Conservation (phyloP, 805 yeast species). For the Ogataea populi-albae region DNA sequence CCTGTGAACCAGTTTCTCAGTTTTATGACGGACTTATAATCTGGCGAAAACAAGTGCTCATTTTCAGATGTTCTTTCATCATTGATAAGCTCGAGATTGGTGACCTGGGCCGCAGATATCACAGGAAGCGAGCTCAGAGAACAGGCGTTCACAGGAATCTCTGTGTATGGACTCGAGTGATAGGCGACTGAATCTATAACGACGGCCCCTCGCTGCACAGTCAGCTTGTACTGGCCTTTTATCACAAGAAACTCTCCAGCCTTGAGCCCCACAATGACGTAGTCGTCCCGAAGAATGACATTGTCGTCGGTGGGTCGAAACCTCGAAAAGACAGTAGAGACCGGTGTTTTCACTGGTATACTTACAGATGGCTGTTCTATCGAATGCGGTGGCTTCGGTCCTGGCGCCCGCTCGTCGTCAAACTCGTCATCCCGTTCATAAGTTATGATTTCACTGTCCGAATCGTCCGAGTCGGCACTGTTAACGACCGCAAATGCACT, state of each 20-base stretch:
- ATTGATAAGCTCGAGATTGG: conserved; percentile 28
- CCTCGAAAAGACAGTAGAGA: conserved; percentile 28
- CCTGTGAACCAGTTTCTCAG: conserved; percentile 41
- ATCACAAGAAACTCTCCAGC: conserved; percentile 41
- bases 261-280: conserved; percentile 42
- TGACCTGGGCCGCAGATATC: conserved; percentile 40
- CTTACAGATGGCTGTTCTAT: conserved; percentile 1
- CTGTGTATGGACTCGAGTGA: conserved; percentile 24
- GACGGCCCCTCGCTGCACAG: conserved; percentile 47
- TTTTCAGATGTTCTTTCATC: conserved; percentile 34
- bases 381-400: too few relatives aligned
- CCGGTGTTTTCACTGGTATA: conserved; percentile 2
- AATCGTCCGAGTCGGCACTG: conserved; percentile 16
- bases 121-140: conserved; percentile 40
- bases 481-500: conserved; percentile 36
- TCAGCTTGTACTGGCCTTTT: conserved; percentile 45
- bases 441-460: too few relatives aligned
- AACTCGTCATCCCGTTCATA: too few relatives aligned
- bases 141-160: conserved; percentile 31
- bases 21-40: conserved; percentile 42
- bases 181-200: conserved; percentile 39
- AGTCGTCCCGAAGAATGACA: conserved; percentile 30
- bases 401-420: too few relatives aligned
- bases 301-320: conserved; percentile 40
- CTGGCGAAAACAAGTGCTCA: conserved; percentile 37